phyloP scores from a whole-genome alignment of 345 rosid genomes.

The Carallia brachiata region DNA sequence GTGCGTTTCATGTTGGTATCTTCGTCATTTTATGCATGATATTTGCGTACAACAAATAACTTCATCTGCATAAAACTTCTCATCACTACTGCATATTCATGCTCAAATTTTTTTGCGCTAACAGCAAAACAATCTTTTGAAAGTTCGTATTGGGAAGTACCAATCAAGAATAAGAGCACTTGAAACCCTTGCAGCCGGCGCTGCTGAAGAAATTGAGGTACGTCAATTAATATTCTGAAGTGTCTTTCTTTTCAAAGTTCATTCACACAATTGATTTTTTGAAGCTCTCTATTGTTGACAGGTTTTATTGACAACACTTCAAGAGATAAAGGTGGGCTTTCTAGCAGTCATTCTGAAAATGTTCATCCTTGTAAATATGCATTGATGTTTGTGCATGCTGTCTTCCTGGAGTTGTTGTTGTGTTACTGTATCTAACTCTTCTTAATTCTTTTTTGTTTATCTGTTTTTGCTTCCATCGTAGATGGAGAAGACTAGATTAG shows the following conservation, averaged over 20 bases:
- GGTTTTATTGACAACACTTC: conserved; percentile 27
- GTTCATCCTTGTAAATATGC: background rate
- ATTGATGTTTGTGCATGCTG: background rate
- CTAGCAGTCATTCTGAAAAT: background rate
- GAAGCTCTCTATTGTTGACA: conserved; percentile 2
- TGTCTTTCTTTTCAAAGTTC: conserved; percentile 15
- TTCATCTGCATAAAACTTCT: conserved; percentile 2
- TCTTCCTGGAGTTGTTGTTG: background rate
- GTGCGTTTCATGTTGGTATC: conserved; percentile 35
- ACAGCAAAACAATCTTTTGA: conserved; percentile 74
- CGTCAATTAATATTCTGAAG: conserved; percentile 7
- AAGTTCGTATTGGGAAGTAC: conserved; percentile 70
- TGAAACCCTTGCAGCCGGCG: conserved; percentile 76
- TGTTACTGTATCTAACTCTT: background rate
- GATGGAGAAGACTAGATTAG: conserved; percentile 68
- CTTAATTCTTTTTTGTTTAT: background rate
- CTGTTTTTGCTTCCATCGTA: conserved; percentile 26
- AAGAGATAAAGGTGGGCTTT: conserved; percentile 26
- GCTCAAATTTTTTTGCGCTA: conserved; percentile 21
- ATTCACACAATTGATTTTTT: conserved; percentile 15
- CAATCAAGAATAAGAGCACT: conserved; percentile 66
- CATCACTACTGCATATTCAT: conserved; percentile 20
- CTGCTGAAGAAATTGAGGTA: conserved; percentile 79
- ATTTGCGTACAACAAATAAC: background rate
- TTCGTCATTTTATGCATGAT: conserved; percentile 7